Percentiles rank a stretch among this genome's conserved stretches.
Evolutionary conservation across 805 yeast species (phyloP).

Genomic region (Deakozyma indianensis): DNA sequence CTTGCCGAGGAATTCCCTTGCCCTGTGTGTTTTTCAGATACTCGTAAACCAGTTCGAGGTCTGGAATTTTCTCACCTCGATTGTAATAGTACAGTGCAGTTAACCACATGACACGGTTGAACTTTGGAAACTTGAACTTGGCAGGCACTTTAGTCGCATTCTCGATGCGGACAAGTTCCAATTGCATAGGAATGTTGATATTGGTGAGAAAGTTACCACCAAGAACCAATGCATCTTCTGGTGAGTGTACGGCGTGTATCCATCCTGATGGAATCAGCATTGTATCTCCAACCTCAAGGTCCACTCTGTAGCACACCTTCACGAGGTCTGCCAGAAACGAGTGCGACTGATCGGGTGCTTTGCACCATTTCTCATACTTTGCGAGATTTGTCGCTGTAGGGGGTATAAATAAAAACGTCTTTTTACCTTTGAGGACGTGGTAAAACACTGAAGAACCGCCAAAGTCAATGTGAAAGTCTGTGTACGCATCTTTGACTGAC

Average conservation of each 20-base stretch:
- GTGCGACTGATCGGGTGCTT: constrained; percentile 42
- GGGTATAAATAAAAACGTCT: constrained; percentile 64
- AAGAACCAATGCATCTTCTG: constrained; percentile 62
- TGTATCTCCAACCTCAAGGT: constrained; percentile 50
- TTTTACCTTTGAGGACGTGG: constrained; percentile 61
- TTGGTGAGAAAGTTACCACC: constrained; percentile 80
- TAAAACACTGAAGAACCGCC: constrained; percentile 90
- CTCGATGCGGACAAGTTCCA: constrained; percentile 50
- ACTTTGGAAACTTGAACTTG: constrained; percentile 66
- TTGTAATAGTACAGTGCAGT: constrained; percentile 32
- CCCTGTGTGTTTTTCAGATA: background rate
- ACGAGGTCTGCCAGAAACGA: constrained; percentile 49
- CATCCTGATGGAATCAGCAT: constrained; percentile 82
- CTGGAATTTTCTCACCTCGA: background rate
- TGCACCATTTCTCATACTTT: constrained; percentile 61
- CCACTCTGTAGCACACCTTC: constrained; percentile 38
- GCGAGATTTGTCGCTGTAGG: constrained; percentile 53
- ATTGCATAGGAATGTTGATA: constrained; percentile 46
- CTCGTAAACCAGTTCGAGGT: background rate
- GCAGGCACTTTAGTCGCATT: constrained; percentile 54
- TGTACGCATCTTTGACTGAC: constrained; percentile 69
- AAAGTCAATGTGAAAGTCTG: constrained; percentile 86
- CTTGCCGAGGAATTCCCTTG: background rate
- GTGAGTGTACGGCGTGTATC: constrained; percentile 85
- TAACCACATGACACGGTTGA: constrained; percentile 56